phyloP scores from a whole-genome alignment of 805 yeast genomes.

The Ogataea haglerorum region DNA sequence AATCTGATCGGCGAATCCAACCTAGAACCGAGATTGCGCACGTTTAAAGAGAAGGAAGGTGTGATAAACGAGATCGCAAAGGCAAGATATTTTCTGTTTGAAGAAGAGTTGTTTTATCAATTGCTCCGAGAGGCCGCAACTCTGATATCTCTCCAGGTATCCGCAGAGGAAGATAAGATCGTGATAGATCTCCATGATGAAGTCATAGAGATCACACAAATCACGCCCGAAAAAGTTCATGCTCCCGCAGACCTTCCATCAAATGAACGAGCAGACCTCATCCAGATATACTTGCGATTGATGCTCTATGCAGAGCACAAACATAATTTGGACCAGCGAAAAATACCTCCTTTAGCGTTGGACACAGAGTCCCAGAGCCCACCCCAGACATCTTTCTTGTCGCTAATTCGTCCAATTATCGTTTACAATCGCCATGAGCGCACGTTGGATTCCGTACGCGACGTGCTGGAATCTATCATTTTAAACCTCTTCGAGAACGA shows the following conservation, averaged over 20 bases:
- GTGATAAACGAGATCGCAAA: slow-evolving; percentile 49
- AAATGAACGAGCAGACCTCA: slow-evolving; percentile 47
- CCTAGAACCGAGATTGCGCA: slow-evolving; percentile 24
- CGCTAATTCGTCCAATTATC: slow-evolving; percentile 53
- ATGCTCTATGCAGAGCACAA: slow-evolving; percentile 60
- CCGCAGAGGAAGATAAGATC: slow-evolving; percentile 60
- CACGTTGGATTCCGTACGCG: slow-evolving; percentile 35
- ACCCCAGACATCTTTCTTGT: slow-evolving; percentile 20
- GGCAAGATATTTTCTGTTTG: slow-evolving; percentile 77
- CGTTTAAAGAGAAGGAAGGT: slow-evolving; percentile 10
- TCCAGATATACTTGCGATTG: slow-evolving; percentile 51
- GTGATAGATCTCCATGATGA: slow-evolving; percentile 63
- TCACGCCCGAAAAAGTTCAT: slow-evolving; percentile 38
- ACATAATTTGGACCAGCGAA: slow-evolving; percentile 40
- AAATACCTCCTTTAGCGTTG: slow-evolving; percentile 45
- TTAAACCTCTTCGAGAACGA: slow-evolving; percentile 11
- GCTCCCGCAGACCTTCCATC: slow-evolving; percentile 24
- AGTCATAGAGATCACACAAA: slow-evolving; percentile 67
- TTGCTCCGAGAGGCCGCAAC: slow-evolving; percentile 71
- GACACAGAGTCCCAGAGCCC: slow-evolving; percentile 29
- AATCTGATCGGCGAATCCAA: slow-evolving; percentile 57
- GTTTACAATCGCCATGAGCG: slow-evolving; percentile 57
- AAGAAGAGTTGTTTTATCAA: slow-evolving; percentile 82
- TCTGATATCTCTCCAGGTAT: slow-evolving; percentile 66
- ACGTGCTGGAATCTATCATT: slow-evolving; percentile 20